Conservation (phyloP, 2,329 filamentous ascomycete species). For the Trichoderma semiorbis region DNA sequence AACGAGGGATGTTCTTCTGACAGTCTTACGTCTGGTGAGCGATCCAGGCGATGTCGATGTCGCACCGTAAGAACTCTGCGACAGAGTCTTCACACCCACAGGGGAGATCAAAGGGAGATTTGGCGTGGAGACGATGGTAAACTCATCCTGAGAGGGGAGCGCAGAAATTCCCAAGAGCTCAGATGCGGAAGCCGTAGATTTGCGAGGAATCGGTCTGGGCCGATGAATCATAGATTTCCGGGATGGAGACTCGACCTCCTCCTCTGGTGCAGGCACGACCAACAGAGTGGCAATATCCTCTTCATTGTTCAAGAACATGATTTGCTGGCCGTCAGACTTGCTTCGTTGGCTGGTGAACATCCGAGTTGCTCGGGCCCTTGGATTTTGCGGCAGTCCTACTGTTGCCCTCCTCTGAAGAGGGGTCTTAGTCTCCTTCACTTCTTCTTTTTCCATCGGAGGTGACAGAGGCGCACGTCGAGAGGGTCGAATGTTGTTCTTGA, state of each 20-base stretch:
- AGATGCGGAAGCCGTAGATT: constrained; percentile 32
- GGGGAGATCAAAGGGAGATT: background rate
- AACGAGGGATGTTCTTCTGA: constrained; percentile 4
- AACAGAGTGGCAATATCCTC: constrained; percentile 25
- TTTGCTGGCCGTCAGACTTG: constrained; percentile 40
- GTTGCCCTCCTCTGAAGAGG: constrained; percentile 44
- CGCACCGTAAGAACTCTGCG: background rate
- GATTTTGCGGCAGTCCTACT: constrained; percentile 48
- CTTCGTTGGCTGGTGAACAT: constrained; percentile 27
- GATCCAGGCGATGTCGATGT: constrained; percentile 4
- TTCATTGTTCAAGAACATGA: constrained; percentile 56
- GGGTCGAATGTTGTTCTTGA: constrained; percentile 31
- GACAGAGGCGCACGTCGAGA: constrained; percentile 28
- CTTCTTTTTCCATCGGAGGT: constrained; percentile 21
- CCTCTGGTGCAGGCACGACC: constrained; percentile 25
- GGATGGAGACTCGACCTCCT: background rate
- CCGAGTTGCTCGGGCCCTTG: constrained; percentile 38
- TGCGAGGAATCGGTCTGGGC: constrained; percentile 54
- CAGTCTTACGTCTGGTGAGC: background rate
- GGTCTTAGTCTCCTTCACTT: constrained; percentile 29
- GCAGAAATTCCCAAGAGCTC: background rate
- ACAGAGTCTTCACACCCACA: background rate
- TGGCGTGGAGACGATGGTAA: background rate
- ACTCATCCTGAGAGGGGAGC: background rate
- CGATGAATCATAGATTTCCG: constrained; percentile 48